These are phyloP conservation scores for Cytospora piceicola DNA, from an alignment of 2,329 filamentous ascomycete species.

Conservation along the genomic window DNA sequence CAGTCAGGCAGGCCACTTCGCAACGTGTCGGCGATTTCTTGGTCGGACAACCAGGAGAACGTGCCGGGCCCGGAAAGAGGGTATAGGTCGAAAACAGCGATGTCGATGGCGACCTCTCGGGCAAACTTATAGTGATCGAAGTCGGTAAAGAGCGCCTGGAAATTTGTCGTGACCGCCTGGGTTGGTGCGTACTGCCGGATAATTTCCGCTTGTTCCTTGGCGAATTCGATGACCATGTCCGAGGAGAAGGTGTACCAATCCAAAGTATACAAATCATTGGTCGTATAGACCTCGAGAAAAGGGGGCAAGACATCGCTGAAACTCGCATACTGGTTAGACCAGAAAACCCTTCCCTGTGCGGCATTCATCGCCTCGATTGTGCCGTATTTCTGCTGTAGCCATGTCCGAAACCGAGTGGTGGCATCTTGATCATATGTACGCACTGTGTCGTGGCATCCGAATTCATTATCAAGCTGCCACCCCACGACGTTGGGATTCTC, in stretches of 20 bases:
- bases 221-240: constrained; percentile 35
- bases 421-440: constrained; percentile 33
- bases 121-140: constrained; percentile 35
- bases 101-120: constrained; percentile 33
- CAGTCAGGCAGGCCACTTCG: constrained; percentile 34
- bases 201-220: constrained; percentile 34
- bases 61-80: constrained; percentile 28
- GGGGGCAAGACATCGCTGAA: constrained; percentile 34
- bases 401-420: constrained; percentile 32
- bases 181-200: constrained; percentile 31
- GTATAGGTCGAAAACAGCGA: constrained; percentile 34
- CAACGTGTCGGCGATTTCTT: constrained; percentile 31
- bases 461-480: constrained; percentile 36
- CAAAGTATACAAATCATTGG: constrained; percentile 33
- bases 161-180: constrained; percentile 34
- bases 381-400: constrained; percentile 34
- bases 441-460: constrained; percentile 34
- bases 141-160: constrained; percentile 32
- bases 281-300: constrained; percentile 34
- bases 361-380: constrained; percentile 33
- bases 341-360: constrained; percentile 34
- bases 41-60: constrained; percentile 31
- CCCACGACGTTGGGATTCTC: constrained; percentile 29
- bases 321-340: constrained; percentile 34
- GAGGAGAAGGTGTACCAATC: constrained; percentile 35